Conservation (phyloP, 768 basidiomycete genomes). For the Leucosporidium yakuticum region DNA sequence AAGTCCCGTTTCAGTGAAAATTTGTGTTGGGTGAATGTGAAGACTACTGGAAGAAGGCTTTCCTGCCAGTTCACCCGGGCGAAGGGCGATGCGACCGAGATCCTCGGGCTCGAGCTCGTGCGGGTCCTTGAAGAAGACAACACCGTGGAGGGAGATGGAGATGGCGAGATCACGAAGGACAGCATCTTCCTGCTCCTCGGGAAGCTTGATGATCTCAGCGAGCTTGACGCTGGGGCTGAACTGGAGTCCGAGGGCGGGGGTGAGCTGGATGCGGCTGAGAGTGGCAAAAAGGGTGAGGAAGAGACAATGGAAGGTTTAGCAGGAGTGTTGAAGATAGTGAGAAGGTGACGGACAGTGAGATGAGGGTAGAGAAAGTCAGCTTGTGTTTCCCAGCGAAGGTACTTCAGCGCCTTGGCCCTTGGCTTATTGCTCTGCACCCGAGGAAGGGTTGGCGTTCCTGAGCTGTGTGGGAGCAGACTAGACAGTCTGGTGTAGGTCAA, state of each 20-base stretch:
- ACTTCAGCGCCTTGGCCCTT: too few species aligned
- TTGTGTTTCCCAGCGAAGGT: too few species aligned
- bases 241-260: constrained; percentile 26
- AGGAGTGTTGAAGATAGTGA: too few species aligned
- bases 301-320: too few species aligned
- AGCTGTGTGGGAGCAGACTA: too few species aligned
- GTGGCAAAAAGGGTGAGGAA: constrained; percentile 3
- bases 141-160: constrained; percentile 42
- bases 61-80: constrained; percentile 39
- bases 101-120: constrained; percentile 38
- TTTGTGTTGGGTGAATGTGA: constrained; percentile 41
- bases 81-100: constrained; percentile 37
- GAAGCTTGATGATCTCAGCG: constrained; percentile 20
- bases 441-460: too few species aligned
- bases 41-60: constrained; percentile 39
- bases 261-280: constrained; percentile 16
- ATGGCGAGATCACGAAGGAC: constrained; percentile 31
- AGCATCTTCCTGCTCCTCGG: constrained; percentile 18
- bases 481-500: too few species aligned
- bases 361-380: too few species aligned
- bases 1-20: constrained; percentile 39
- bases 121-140: constrained; percentile 45
- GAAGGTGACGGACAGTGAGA: too few species aligned
- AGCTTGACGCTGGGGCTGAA: constrained; percentile 15
- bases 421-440: too few species aligned